phyloP scores from a whole-genome alignment of 129 eudicot species.

The Escallonia herrerae region DNA sequence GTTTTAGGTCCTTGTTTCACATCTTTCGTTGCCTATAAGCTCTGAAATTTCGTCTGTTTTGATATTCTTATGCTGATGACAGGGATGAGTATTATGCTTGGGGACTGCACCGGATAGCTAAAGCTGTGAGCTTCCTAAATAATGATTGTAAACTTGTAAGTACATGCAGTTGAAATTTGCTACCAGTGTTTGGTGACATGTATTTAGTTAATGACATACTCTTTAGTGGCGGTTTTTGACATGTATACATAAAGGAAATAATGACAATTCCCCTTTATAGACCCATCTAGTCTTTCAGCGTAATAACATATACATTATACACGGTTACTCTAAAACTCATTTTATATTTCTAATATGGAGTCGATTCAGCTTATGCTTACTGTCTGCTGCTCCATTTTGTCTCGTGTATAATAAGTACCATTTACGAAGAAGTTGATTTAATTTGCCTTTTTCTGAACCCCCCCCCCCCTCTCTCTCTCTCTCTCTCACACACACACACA shows the following conservation, averaged over 20 bases:
- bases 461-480: background rate
- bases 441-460: constrained; percentile 1
- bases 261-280: background rate
- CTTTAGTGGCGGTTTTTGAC: too few species aligned
- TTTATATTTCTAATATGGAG: too few species aligned
- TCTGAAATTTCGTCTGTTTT: background rate
- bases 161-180: background rate
- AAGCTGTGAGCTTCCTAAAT: constrained; percentile 96
- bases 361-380: background rate
- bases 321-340: too few species aligned
- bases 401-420: background rate
- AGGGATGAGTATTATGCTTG: constrained; percentile 97
- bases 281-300: too few species aligned
- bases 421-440: background rate
- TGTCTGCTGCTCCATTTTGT: background rate
- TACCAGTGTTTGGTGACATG: background rate
- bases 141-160: constrained; percentile 98
- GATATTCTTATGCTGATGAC: constrained; percentile 21
- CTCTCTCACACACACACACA: background rate
- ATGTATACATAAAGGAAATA: background rate
- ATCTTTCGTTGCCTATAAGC: background rate
- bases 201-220: background rate
- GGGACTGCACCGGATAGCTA: constrained; percentile 92
- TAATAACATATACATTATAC: too few species aligned
- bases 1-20: constrained; percentile 4